Base-by-base conservation (phyloP, 352 stramenopile genomes). In the Phytophthora podocarpi region DNA sequence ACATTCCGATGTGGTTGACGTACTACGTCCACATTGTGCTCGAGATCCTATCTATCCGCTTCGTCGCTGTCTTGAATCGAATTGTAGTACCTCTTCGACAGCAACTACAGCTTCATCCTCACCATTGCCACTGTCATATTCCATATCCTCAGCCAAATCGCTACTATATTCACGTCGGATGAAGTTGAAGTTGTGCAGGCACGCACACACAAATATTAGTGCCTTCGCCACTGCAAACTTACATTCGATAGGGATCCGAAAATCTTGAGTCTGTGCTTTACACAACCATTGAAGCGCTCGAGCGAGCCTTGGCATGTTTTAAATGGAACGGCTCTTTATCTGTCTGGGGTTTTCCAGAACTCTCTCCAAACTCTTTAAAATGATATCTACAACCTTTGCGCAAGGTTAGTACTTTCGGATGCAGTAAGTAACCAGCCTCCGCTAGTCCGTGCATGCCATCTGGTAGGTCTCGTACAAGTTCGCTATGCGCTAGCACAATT, bases 261-360 rank as follows among this genome's bases (percentile, higher is more conserved):
- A 18, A 59, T 50, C 6, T 32, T 20, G 11, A 65, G 59, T 5
- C 46, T 1, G 15, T 30, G 15, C 18, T 59, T 54, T 11, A 59
- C 5, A 13, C 35, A 32, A 3, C 40, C 57, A 34, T 41, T 59
- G 2, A 54, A 10, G 9, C 39, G 23, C 23, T 65, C 47, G 2
- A 64, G 0, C 39, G 11, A n/a, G 57, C 28, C 24, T 65, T 59
- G 3, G 47, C 30, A 9, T 59, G 47, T 0, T 24, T 5, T 3
- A 59, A 18, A 18, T 59, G 49, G 36, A 49, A 65, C 13, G 54
- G 30, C 23, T 59, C 46, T 13, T 59, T 65, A 5, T 1, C 24
- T 0, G 30, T 59, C 2, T 16, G 9, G 3, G 57, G 57, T 39
- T n/a, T 47, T 2, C 46, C 37, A 6, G 39, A 28, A 2, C 18